Conservation (phyloP, 805 yeast genomes). For the Candida fluviatilis region DNA sequence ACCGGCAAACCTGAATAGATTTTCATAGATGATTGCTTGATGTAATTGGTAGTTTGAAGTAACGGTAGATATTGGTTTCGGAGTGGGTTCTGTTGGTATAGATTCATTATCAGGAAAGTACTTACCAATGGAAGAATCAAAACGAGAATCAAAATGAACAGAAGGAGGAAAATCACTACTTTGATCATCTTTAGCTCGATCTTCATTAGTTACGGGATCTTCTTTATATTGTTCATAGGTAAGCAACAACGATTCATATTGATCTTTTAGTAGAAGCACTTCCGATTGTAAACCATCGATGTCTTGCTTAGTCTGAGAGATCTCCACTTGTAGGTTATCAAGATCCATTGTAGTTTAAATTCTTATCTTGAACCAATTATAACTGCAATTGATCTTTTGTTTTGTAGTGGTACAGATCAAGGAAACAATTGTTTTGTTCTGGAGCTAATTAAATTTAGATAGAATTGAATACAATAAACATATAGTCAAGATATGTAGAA, state of each 20-base stretch:
- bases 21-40: conserved; percentile 41
- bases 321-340: conserved; percentile 9
- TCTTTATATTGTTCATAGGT: background rate
- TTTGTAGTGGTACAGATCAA: too few species aligned
- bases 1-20: conserved; percentile 45
- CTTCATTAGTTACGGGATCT: background rate
- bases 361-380: too few species aligned
- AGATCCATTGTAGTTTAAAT: conserved; percentile 7
- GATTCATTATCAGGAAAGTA: conserved; percentile 15
- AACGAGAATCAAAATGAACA: conserved; percentile 13
- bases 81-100: too few species aligned
- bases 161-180: too few species aligned
- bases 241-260: conserved; percentile 1
- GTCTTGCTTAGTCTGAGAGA: conserved; percentile 16
- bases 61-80: conserved; percentile 1
- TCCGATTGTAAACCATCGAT: conserved; percentile 16
- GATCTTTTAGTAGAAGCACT: conserved; percentile 11
- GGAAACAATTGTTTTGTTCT: too few species aligned
- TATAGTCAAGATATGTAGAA: too few species aligned
- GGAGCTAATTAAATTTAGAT: too few species aligned
- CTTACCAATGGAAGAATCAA: conserved; percentile 25
- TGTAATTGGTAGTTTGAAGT: conserved; percentile 10
- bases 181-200: too few species aligned
- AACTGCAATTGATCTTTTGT: too few species aligned
- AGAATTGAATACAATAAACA: too few species aligned